phyloP scores from a whole-genome alignment of 2,329 filamentous ascomycete genomes.

The Colletotrichum sp. region DNA sequence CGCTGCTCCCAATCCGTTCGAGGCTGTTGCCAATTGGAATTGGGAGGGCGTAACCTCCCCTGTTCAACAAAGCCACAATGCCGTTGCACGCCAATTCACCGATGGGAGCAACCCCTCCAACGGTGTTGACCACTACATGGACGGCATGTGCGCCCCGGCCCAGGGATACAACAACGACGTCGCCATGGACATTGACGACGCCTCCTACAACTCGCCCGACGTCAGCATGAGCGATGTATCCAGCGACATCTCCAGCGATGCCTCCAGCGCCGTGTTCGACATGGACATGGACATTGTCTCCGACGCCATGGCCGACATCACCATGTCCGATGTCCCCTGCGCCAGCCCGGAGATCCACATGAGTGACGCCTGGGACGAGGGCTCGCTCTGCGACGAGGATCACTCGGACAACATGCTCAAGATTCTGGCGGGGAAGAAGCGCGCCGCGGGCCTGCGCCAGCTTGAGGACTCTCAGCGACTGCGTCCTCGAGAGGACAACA shows the following conservation, averaged over 20 bases:
- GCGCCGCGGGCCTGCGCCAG: neutral
- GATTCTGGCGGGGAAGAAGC: neutral
- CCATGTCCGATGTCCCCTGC: neutral
- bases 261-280: too few relatives aligned
- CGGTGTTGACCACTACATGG: neutral
- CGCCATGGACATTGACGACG: neutral
- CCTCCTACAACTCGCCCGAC: neutral
- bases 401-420: neutral
- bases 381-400: neutral
- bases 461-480: accelerated
- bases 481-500: neutral
- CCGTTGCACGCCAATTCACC: neutral
- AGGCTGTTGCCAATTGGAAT: neutral
- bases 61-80: neutral
- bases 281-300: neutral
- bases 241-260: neutral
- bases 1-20: accelerated
- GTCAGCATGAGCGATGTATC: neutral
- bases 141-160: neutral
- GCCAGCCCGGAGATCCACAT: neutral
- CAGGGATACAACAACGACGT: neutral
- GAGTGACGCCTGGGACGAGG: neutral
- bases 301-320: neutral
- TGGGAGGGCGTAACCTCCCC: neutral
- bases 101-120: neutral